Evolutionary conservation across 768 basidiomycete genomes (phyloP).

Genomic region (Cystobasidiopsis lactophilus): DNA sequence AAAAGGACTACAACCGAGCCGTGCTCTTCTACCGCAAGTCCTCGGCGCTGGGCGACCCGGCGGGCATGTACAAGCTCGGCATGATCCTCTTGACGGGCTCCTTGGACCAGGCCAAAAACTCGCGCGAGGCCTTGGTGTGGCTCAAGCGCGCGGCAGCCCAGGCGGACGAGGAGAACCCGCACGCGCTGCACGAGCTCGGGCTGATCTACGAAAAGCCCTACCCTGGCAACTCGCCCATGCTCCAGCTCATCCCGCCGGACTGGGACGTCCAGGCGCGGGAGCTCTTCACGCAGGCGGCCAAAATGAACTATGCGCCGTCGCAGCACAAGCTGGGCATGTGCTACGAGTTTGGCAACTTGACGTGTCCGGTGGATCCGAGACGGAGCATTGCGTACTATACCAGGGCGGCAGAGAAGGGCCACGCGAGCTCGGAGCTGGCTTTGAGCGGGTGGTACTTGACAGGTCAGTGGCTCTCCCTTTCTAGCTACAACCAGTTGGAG

Average conservation of each 20-base stretch:
- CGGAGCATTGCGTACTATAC: constrained; percentile 97
- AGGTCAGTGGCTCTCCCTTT: constrained; percentile 1
- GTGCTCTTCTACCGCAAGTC: constrained; percentile 93
- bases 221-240: constrained; percentile 6
- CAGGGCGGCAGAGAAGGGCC: constrained; percentile 88
- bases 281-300: constrained; percentile 71
- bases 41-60: constrained; percentile 81
- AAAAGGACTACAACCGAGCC: constrained; percentile 64
- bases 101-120: constrained; percentile 60
- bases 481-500: background rate
- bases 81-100: constrained; percentile 77
- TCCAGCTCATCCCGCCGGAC: constrained; percentile 30
- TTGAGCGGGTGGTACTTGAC: constrained; percentile 97
- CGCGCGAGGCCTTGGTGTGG: constrained; percentile 84
- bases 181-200: constrained; percentile 39
- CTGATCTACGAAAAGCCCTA: constrained; percentile 40
- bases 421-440: constrained; percentile 82
- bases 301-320: constrained; percentile 75
- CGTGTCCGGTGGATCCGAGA: constrained; percentile 77
- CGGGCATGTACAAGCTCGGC: constrained; percentile 99
- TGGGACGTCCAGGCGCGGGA: constrained; percentile 66
- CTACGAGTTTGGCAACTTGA: constrained; percentile 73
- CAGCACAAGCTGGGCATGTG: constrained; percentile 91
- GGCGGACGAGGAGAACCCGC: constrained; percentile 94
- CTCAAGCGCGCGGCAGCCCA: constrained; percentile 83